Conservation (phyloP, 2,329 filamentous ascomycete species). For the Fusarium secorum region DNA sequence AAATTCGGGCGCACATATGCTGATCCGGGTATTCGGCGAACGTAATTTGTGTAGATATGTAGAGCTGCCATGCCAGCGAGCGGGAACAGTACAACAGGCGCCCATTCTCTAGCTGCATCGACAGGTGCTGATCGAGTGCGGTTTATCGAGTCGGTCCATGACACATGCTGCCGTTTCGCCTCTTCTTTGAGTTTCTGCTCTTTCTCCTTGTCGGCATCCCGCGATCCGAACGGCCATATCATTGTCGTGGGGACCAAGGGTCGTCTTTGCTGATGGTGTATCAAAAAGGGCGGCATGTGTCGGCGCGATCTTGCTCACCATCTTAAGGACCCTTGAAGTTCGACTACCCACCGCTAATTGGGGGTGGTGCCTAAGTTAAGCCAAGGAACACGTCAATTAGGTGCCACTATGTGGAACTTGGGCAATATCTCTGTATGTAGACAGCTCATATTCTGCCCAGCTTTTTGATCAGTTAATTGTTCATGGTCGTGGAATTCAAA, state of each 20-base stretch:
- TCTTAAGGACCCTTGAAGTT: constrained; percentile 24
- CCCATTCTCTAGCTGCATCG: constrained; percentile 51
- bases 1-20: constrained; percentile 76
- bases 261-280: constrained; percentile 32
- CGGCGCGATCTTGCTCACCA: constrained; percentile 2
- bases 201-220: constrained; percentile 35
- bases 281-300: constrained; percentile 23
- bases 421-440: background rate
- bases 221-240: constrained; percentile 53
- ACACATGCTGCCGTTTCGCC: constrained; percentile 41
- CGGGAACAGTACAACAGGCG: constrained; percentile 49
- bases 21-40: constrained; percentile 84
- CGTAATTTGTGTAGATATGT: constrained; percentile 74
- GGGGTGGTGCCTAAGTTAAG: constrained; percentile 41
- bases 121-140: constrained; percentile 41
- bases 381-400: constrained; percentile 8
- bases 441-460: background rate
- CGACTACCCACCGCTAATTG: constrained; percentile 31
- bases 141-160: constrained; percentile 52
- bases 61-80: constrained; percentile 50
- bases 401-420: background rate
- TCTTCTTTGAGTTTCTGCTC: constrained; percentile 30
- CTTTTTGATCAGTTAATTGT: background rate
- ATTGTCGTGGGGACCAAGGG: constrained; percentile 47
- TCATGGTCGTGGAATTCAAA: constrained; percentile 8